Evolutionary conservation across 2,329 filamentous ascomycete species (phyloP), one percentile per base, ranked within the genome.

Genomic region (Akanthomyces muscarius): DNA sequence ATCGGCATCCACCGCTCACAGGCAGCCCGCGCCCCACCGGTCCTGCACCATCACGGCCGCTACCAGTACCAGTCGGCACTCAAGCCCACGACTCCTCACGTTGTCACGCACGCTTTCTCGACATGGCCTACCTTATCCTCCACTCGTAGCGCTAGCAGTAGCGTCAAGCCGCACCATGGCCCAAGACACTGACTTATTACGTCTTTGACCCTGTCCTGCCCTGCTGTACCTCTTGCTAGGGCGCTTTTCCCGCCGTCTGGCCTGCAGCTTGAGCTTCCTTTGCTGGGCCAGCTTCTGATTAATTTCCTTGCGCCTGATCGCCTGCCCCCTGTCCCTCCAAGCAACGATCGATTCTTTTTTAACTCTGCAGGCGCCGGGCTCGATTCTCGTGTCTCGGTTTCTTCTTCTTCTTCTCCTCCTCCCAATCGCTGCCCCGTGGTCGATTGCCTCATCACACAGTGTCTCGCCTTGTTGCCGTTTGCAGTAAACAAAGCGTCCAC

Each of bases 111-210:
- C 51, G 51, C 4, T 18, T 23, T 30, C 8, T n/a, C 6, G 41
- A 56, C 25, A 30, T 10, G 13, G 23, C 14, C 23, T n/a, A 25
- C 30, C 21, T 21, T 21, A 21, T 21, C 53, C 47, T 59, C 38
- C 7, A n/a, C 47, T 53, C 5, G 2, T 21, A 36, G 38, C 38
- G 28, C 57, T 45, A 41, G 18, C 13, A 41, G 47, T 61, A 61
- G 58, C 48, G 48, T 52, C 47, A 25, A 38, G 30, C 47, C 23
- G 25, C 33, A 41, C 60, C 44, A 44, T 23, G 18, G 59, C 23
- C 54, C 28, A 55, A 63, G 62, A 63, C 62, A 60, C 21, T 63
- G 62, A 60, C 50, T 63, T 63, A 63, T 63, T 63, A 63, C 62
- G 62, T 63, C 62, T 33, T 63, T 54, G 54, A 63, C 48, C 50